These are phyloP conservation scores for Dalbergia oliveri DNA, from an alignment of 306 rosid species.

Conservation along the genomic window DNA sequence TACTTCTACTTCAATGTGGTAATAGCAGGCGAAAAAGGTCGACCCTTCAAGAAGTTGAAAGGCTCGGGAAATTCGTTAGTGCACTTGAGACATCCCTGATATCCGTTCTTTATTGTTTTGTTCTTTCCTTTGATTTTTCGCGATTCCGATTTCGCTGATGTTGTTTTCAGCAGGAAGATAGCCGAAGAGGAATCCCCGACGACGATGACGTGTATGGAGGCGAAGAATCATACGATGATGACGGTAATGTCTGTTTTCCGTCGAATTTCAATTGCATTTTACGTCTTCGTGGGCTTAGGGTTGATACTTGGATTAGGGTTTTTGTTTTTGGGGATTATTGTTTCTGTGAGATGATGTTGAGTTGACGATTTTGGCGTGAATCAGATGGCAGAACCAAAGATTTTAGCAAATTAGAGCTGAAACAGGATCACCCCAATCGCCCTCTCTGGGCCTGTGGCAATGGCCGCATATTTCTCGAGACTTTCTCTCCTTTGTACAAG, in stretches of 20 bases:
- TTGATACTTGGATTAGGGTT: not conserved
- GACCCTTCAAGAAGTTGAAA: constrained; percentile 69
- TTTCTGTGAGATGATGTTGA: constrained; percentile 4
- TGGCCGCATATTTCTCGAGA: constrained; percentile 95
- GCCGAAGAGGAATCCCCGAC: constrained; percentile 53
- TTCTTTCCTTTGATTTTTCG: not conserved
- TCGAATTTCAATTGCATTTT: not conserved
- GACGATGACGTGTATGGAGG: constrained; percentile 62
- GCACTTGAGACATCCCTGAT: not conserved
- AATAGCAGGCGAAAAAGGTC: constrained; percentile 71
- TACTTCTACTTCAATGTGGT: constrained; percentile 17
- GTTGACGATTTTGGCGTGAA: constrained; percentile 49
- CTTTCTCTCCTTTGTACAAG: constrained; percentile 88
- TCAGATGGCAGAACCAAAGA: constrained; percentile 70
- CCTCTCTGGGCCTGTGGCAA: constrained; percentile 98
- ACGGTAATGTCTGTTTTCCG: constrained; percentile 56
- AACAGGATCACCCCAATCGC: constrained; percentile 80
- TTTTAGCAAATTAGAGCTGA: constrained; percentile 85
- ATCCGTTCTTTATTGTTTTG: not conserved
- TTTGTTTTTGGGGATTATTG: not conserved
- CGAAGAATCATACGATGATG: constrained; percentile 74
- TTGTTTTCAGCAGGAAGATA: constrained; percentile 64
- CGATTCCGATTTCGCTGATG: not conserved
- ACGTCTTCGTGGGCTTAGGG: not conserved
- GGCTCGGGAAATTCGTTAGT: constrained; percentile 59